Evolutionary conservation across 2,329 filamentous ascomycete genomes (phyloP).

Genomic region (Geosmithia morbida): DNA sequence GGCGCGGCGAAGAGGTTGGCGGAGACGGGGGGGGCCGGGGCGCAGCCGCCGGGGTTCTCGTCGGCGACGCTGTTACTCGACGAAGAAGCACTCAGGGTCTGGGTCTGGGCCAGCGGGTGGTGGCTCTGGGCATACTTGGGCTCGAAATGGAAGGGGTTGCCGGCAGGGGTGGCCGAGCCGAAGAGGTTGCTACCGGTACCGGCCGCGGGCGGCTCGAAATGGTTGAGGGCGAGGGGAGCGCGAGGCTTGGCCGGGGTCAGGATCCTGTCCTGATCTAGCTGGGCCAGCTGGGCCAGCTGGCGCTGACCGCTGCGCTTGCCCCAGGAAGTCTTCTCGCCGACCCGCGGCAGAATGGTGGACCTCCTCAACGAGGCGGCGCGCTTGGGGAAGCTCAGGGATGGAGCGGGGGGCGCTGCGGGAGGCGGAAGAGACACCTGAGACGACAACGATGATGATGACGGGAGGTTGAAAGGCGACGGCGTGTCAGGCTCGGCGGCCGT

Average conservation of each 20-base stretch:
- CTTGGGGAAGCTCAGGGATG: constrained; percentile 40
- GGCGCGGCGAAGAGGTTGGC: constrained; percentile 8
- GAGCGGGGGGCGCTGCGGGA: constrained; percentile 23
- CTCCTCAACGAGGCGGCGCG: constrained; percentile 67
- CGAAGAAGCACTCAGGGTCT: constrained; percentile 75
- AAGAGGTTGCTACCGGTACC: constrained; percentile 48
- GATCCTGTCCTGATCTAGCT: constrained; percentile 36
- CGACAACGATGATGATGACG: background rate
- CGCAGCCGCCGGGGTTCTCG: constrained; percentile 33
- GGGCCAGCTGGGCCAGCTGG: constrained; percentile 35
- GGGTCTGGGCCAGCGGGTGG: constrained; percentile 67
- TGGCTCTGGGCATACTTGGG: constrained; percentile 12
- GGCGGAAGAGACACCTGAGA: background rate
- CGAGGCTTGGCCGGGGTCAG: constrained; percentile 46
- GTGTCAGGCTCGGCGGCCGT: constrained; percentile 36
- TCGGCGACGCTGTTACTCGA: constrained; percentile 66
- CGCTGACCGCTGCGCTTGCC: constrained; percentile 43
- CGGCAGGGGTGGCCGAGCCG: constrained; percentile 34
- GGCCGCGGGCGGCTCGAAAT: constrained; percentile 51
- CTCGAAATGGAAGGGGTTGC: constrained; percentile 21
- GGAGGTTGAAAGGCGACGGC: constrained; percentile 19
- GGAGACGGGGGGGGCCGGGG: constrained; percentile 8
- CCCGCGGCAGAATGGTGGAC: constrained; percentile 77
- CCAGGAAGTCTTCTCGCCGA: constrained; percentile 52
- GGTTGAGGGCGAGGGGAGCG: constrained; percentile 66